phyloP scores from a whole-genome alignment of 768 basidiomycete genomes.

The Exidia glandulosa region DNA sequence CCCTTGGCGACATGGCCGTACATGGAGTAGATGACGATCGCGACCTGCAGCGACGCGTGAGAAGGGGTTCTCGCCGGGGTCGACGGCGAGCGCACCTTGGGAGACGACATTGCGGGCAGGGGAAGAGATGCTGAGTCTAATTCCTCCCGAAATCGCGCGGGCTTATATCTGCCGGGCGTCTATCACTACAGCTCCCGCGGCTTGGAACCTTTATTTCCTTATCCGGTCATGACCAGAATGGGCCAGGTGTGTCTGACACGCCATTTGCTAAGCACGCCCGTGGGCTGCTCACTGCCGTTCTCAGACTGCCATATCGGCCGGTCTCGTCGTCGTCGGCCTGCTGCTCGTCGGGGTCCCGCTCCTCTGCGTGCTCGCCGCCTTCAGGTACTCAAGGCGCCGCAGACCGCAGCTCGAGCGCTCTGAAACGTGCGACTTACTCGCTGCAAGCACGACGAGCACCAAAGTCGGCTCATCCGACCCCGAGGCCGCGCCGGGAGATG shows the following conservation, averaged over 20 bases:
- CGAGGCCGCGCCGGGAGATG: background rate
- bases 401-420: background rate
- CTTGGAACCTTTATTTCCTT: background rate
- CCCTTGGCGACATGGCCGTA: constrained; percentile 63
- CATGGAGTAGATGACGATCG: constrained; percentile 45
- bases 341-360: background rate
- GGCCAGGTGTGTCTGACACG: background rate
- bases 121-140: background rate
- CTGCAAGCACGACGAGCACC: background rate
- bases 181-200: background rate
- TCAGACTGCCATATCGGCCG: background rate
- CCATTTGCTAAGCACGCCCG: background rate
- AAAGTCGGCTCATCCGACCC: background rate
- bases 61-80: background rate
- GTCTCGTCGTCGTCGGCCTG: background rate
- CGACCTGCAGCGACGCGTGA: constrained; percentile 4
- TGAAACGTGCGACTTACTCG: background rate
- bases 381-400: background rate
- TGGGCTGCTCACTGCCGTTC: background rate
- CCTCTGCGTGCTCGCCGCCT: background rate
- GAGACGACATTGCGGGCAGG: background rate
- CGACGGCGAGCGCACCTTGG: background rate
- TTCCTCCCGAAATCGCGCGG: background rate
- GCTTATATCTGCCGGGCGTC: background rate
- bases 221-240: background rate